Evolutionary conservation across 768 basidiomycete genomes (phyloP), one percentile per base, ranked within the genome.

Genomic region (Lentinula sp.): DNA sequence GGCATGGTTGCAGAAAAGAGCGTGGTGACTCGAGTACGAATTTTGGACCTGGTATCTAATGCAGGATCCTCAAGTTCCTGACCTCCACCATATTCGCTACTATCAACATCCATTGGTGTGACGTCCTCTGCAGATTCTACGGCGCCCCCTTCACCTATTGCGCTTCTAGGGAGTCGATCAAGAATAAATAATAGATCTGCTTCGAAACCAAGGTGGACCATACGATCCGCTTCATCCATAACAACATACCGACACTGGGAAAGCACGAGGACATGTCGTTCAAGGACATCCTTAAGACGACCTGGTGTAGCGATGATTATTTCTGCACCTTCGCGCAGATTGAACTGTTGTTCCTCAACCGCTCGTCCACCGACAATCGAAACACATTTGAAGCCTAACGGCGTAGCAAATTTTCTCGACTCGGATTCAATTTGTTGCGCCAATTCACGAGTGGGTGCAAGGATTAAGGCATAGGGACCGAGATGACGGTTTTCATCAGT

Each of bases 1-100:
- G 97, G 97, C 97, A 99, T 99, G 28, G 97, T 99, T 28, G 97
- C 97, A 23, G 93, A 95, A 78, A 98, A 99, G 67, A 99, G 73
- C 15, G 95, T 97, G 51, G 95, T 98, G n/a, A 98, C 95, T 53
- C 92, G 78, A 39, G 88, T 92, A 21, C 91, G 83, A 10, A 91
- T 90, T 66, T 88, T 89, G 23, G 55, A 56, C 40, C 32, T 40
- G 40, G 53, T 1, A 40, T 55, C 53, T 6, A 21, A 11, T 10
- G 39, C 11, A 43, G 21, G 28, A 42, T 56, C 55, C 13, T 56
- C 55, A 73, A 83, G 87, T 52, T 86, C 73, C 74, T 84, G 70
- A 16, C 80, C 84, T 16, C 80, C 81, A 16, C 84, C 87, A 21
- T 43, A 56, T 15, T 39, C 55, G 40, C 43, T 56, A 40, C 37